A percentile compares a stretch with the other conserved stretches of the same genome.
These are phyloP conservation scores for Picea abies DNA, from an alignment of 83 land plant species.

Conservation along the genomic window DNA sequence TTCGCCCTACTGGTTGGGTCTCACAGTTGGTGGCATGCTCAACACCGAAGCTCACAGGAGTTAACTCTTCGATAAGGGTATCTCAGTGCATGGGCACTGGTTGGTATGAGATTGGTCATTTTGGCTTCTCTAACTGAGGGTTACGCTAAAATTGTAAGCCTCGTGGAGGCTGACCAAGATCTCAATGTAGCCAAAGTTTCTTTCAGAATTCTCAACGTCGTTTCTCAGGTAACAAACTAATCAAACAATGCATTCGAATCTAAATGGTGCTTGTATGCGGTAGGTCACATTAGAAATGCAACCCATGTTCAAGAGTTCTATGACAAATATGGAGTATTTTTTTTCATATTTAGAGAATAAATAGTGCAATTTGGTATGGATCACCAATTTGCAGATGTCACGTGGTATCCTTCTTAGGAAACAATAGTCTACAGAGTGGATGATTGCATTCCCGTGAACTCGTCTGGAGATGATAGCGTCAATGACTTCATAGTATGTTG, in stretches of 20 bases:
- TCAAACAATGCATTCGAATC: no score
- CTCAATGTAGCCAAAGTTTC: constrained; percentile 56
- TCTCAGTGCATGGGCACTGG: no score
- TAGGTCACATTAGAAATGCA: no score
- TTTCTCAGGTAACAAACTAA: constrained; percentile 40
- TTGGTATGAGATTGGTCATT: constrained; percentile 15
- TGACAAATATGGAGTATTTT: no score
- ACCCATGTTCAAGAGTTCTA: no score
- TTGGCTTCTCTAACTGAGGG: constrained; percentile 39
- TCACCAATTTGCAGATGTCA: constrained; percentile 58
- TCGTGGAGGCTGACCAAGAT: constrained; percentile 25
- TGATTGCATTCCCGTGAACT: constrained; percentile 19
- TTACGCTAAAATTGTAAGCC: constrained; percentile 38
- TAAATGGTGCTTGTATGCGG: no score
- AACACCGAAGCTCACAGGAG: no score
- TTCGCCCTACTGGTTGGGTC: no score
- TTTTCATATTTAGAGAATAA: constrained; percentile 30
- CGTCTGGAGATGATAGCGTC: constrained; percentile 39
- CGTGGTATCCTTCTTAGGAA: constrained; percentile 47
- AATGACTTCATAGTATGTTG: constrained; percentile 48
- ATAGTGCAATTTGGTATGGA: constrained; percentile 28
- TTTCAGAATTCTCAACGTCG: constrained; percentile 61
- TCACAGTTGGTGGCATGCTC: no score
- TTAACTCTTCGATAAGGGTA: no score
- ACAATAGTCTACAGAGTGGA: constrained; percentile 17